Conservation (phyloP, 2,329 filamentous ascomycete genomes). For the Calonectria hongkongensis region DNA sequence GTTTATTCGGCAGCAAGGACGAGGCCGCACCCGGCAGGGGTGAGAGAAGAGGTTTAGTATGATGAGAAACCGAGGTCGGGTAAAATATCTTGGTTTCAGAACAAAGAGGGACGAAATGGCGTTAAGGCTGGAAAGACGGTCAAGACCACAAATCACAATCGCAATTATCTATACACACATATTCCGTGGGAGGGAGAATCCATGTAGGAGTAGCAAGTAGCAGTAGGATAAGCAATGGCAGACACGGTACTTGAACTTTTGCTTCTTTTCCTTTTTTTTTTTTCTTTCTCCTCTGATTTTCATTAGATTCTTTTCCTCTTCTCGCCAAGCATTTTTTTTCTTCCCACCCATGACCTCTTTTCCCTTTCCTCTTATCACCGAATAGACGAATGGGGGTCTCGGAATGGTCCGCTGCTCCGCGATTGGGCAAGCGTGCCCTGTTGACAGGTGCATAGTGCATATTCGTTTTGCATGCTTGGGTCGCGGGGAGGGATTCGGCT, state of each 20-base stretch:
- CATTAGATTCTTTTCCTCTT: background rate
- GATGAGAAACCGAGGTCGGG: constrained; percentile 38
- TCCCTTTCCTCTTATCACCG: constrained; percentile 36
- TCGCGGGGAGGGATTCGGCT: background rate
- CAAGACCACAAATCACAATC: constrained; percentile 32
- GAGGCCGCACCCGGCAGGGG: background rate
- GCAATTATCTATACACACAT: constrained; percentile 24
- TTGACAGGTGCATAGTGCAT: constrained; percentile 24
- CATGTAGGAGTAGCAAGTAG: constrained; percentile 20
- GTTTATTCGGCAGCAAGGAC: background rate
- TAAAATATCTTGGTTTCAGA: constrained; percentile 45
- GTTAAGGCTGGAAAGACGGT: constrained; percentile 56
- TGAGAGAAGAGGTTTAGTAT: constrained; percentile 1
- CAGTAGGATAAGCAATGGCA: background rate
- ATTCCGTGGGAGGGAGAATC: background rate
- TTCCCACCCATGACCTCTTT: constrained; percentile 21
- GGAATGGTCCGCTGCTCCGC: constrained; percentile 2
- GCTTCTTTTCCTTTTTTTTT: background rate
- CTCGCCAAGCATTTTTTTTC: background rate
- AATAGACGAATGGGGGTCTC: constrained; percentile 2
- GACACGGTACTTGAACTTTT: background rate
- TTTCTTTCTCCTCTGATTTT: background rate
- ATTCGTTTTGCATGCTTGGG: constrained; percentile 3
- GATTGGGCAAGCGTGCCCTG: constrained; percentile 12
- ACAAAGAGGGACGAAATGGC: constrained; percentile 49